Percentiles rank a stretch among this genome's conserved stretches.
Evolutionary conservation across 495 filamentous ascomycete species (phyloP).

Genomic region (Penicillium fimorum): DNA sequence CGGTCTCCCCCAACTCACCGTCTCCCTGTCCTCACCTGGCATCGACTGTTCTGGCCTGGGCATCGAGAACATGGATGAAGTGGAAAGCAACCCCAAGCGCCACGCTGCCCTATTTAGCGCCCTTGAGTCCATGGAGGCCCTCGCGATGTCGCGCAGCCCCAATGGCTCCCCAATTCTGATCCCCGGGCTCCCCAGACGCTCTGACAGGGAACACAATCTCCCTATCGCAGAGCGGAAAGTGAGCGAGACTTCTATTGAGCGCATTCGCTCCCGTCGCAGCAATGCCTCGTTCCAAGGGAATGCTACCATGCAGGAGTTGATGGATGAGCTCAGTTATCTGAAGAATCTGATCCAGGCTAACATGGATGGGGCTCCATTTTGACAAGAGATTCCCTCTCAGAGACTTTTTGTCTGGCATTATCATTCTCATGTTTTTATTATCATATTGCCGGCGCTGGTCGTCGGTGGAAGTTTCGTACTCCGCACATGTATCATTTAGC

Average conservation of each 20-base stretch:
- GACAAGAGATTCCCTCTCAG: not conserved
- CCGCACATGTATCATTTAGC: conserved; percentile 11
- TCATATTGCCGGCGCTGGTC: conserved; percentile 9
- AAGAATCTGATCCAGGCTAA: conserved; percentile 50
- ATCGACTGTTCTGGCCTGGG: conserved; percentile 37
- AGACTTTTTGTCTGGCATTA: not conserved
- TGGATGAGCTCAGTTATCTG: conserved; percentile 54
- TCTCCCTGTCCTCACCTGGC: conserved; percentile 33
- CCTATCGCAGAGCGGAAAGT: not conserved
- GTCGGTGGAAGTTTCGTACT: not conserved
- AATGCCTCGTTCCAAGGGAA: conserved; percentile 28
- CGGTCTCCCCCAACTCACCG: conserved; percentile 31
- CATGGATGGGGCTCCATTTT: conserved; percentile 30
- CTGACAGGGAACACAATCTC: conserved; percentile 4
- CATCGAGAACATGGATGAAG: conserved; percentile 38
- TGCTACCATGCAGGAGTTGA: conserved; percentile 47
- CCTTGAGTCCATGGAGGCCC: conserved; percentile 32
- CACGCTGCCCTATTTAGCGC: conserved; percentile 44
- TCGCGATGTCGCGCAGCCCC: conserved; percentile 31
- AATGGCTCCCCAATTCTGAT: conserved; percentile 29
- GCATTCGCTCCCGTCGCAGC: conserved; percentile 22
- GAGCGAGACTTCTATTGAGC: conserved; percentile 10
- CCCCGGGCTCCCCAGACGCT: conserved; percentile 16
- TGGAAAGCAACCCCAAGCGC: conserved; percentile 47
- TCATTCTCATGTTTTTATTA: conserved; percentile 1